Evolutionary conservation across 192 early-diverging fungal genomes (phyloP).

Genomic region (Hyaloraphidium curvatum): DNA sequence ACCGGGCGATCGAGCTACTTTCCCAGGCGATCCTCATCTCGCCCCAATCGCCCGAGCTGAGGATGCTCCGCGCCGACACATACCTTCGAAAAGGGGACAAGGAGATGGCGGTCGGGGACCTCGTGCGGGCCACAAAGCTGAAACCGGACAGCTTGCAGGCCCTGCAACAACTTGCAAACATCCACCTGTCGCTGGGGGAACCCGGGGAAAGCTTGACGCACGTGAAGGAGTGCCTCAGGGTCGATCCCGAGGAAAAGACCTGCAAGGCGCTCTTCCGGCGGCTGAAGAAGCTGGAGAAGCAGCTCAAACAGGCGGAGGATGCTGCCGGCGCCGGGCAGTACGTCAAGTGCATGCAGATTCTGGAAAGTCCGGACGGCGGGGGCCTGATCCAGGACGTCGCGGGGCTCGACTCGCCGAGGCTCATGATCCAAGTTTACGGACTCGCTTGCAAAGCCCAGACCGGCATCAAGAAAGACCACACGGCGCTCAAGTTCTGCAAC

Average conservation of each 20-base stretch:
- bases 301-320: conserved; percentile 32
- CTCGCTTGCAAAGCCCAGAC: conserved; percentile 21
- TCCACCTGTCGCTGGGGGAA: conserved; percentile 49
- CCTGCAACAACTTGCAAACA: conserved; percentile 39
- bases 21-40: conserved; percentile 30
- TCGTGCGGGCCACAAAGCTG: conserved; percentile 48
- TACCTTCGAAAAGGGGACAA: conserved; percentile 49
- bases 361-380: conserved; percentile 35
- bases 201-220: conserved; percentile 39
- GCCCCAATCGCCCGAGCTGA: conserved; percentile 30
- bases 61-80: conserved; percentile 49
- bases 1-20: conserved; percentile 26
- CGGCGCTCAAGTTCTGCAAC: conserved; percentile 43
- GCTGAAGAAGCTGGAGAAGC: conserved; percentile 59
- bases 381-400: conserved; percentile 8
- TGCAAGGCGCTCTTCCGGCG: conserved; percentile 58
- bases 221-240: conserved; percentile 69
- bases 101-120: conserved; percentile 74
- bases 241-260: conserved; percentile 76
- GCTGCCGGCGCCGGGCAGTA: conserved; percentile 30
- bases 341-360: conserved; percentile 33
- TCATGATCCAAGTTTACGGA: conserved; percentile 15
- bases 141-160: conserved; percentile 40
- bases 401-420: conserved; percentile 13
- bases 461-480: conserved; percentile 24